These are phyloP conservation scores for Colletotrichum sp. DNA, from an alignment of 2,329 filamentous ascomycete genomes.

Conservation along the genomic window DNA sequence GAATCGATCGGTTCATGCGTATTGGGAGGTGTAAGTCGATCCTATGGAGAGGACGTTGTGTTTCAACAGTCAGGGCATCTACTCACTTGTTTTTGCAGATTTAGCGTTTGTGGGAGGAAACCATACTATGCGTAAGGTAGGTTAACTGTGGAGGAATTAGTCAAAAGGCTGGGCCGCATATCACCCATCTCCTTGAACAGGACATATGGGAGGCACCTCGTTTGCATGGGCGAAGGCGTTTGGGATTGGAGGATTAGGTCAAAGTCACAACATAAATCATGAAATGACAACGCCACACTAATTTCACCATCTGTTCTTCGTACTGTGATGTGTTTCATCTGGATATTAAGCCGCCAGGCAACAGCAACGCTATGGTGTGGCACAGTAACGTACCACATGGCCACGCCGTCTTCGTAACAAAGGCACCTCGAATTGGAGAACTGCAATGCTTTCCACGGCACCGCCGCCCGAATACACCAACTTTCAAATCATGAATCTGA, in stretches of 20 bases:
- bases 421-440: background rate
- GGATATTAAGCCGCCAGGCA: background rate
- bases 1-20: conserved; percentile 33
- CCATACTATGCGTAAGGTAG: background rate
- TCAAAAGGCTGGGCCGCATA: background rate
- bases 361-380: background rate
- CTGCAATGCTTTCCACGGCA: background rate
- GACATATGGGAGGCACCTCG: background rate
- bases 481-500: background rate
- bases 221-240: background rate
- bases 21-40: conserved; percentile 24
- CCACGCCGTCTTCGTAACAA: background rate
- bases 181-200: background rate
- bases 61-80: background rate
- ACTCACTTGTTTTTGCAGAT: background rate
- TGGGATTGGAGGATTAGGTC: background rate
- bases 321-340: background rate
- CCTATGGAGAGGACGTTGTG: no score
- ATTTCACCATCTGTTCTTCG: background rate
- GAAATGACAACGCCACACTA: background rate
- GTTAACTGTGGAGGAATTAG: background rate
- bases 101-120: conserved; percentile 5
- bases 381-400: background rate
- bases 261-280: background rate
- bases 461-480: background rate